phyloP scores from a whole-genome alignment of 129 eudicot genomes.

The Cynara cardunculus region DNA sequence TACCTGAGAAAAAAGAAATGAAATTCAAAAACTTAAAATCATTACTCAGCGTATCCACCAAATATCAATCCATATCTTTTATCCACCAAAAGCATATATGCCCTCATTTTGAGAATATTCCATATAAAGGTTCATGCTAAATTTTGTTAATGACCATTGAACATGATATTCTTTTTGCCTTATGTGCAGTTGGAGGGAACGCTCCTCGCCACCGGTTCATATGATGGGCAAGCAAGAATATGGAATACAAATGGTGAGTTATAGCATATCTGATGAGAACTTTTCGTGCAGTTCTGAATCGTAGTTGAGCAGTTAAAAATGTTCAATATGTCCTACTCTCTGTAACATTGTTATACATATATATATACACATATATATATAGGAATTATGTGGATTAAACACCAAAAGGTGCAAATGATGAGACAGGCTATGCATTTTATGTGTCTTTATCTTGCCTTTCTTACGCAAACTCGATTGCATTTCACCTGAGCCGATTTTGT shows the following conservation, averaged over 20 bases:
- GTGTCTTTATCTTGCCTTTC: too few species aligned
- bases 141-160: background rate
- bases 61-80: background rate
- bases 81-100: background rate
- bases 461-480: too few species aligned
- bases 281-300: background rate
- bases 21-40: background rate
- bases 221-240: slow-evolving; percentile 59
- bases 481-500: background rate
- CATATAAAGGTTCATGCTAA: background rate
- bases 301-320: background rate
- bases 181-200: slow-evolving; percentile 53
- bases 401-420: too few species aligned
- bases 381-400: too few species aligned
- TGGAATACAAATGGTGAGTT: slow-evolving; percentile 49
- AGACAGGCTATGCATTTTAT: too few species aligned
- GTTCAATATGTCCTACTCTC: background rate
- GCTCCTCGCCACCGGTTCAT: slow-evolving; percentile 59
- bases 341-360: background rate
- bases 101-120: background rate
- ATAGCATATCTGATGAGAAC: background rate
- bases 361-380: too few species aligned
- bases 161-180: background rate
- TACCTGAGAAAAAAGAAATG: background rate
- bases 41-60: background rate